Evolutionary conservation across 2,329 filamentous ascomycete genomes (phyloP), one percentile per base, ranked within the genome.

Genomic region (Aspergillus thermomutatus): DNA sequence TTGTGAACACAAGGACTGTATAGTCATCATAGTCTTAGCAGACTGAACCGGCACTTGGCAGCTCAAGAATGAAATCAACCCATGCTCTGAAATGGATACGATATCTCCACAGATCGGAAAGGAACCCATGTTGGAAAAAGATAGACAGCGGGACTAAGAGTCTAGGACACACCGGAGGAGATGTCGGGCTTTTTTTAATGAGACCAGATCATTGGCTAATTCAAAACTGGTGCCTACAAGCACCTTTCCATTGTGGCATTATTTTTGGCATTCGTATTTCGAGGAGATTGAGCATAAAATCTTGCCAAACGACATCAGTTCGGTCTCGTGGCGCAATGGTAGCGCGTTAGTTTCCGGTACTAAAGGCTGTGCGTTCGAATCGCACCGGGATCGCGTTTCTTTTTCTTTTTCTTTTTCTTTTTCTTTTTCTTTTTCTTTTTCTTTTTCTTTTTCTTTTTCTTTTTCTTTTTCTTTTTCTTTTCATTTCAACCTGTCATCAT

Each of bases 301-400:
- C 31, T 8, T 14, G 2, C 31, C 31, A 7, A 37, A 17, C 4
- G 31, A 4, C 31, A 37, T 37, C 31, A 37, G 17, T 11, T 14
- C 31, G 65, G 66, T 60, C 68, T 63, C 61, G 67, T 71, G 68
- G 69, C 69, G 67, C 71, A 71, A 71, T 71, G 69, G 69, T 67
- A 72, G 71, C 67, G 69, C 69, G 66, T 66, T 70, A 67, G 69
- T 71, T 71, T 72, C 71, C 69, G 69, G 69, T 59, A 71, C 68
- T 65, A 69, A 66, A 68, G 67, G 69, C 67, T 69, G 66, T 62
- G 68, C 61, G 69, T 72, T 71, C 69, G 68, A 71, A 68, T 71
- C 69, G 65, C 68, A 63, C 62, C 68, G 60, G 61, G 67, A 63
- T 72, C 68, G 67, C 23, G 17, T 48, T 51, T 49, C 62, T 53